Evolutionary conservation across 768 basidiomycete genomes (phyloP).

Genomic region (Crepidotus variabilis): DNA sequence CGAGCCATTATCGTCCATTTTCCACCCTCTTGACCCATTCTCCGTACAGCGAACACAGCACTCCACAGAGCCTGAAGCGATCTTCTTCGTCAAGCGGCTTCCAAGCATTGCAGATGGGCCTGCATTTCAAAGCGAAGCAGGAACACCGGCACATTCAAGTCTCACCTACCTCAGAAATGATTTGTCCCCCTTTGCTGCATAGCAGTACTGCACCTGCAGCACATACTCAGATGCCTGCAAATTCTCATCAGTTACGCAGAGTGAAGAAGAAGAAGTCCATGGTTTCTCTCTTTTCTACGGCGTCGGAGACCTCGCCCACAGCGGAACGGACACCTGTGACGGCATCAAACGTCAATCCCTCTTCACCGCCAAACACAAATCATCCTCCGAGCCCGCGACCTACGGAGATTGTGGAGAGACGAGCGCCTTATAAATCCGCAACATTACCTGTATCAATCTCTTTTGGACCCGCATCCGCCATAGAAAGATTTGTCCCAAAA

Average conservation of each 20-base stretch:
- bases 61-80: slow-evolving; percentile 18
- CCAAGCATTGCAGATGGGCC: slow-evolving; percentile 30
- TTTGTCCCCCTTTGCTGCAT: background rate
- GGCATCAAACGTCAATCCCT: background rate
- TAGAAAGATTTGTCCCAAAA: slow-evolving; percentile 25
- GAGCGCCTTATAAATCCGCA: slow-evolving; percentile 17
- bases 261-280: slow-evolving; percentile 37
- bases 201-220: background rate
- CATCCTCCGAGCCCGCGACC: slow-evolving; percentile 1
- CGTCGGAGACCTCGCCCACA: slow-evolving; percentile 8
- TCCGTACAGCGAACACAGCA: slow-evolving; percentile 14
- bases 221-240: background rate
- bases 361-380: slow-evolving; percentile 2
- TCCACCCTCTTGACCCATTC: slow-evolving; percentile 29
- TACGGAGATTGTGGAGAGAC: slow-evolving; percentile 3
- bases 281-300: slow-evolving; percentile 26
- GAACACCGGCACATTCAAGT: slow-evolving; percentile 7
- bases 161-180: slow-evolving; percentile 1
- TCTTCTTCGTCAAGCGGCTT: slow-evolving; percentile 28
- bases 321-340: slow-evolving; percentile 1
- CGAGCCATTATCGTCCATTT: slow-evolving; percentile 36
- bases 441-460: background rate
- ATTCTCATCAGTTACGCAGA: slow-evolving; percentile 4
- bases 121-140: slow-evolving; percentile 28
- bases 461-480: slow-evolving; percentile 6